Base-by-base conservation (phyloP, 176 grass and related monocot genomes). In the Eragrostis curvula region DNA sequence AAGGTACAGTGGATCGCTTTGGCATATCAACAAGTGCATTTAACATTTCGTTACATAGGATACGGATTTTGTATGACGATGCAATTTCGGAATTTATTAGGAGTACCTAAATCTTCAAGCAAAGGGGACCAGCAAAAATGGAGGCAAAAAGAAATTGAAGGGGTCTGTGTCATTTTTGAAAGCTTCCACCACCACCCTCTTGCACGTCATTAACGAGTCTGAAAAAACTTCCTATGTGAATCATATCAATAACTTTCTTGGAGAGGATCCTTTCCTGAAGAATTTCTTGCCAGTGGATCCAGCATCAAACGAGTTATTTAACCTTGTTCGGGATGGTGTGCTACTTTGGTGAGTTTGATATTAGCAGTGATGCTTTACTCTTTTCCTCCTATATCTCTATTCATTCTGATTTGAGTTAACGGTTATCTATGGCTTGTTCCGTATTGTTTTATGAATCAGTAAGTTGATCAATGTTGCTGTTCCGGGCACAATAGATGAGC, bases 391-490 rank as follows among this genome's bases (percentile, higher is more conserved):
- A 20, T 28, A 20, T 20, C 66, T 48, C 72, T 69, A 40, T 30
- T 51, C 12, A 39, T 28, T 63, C 42, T 48, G 2, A 23, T 47
- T 48, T 70, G 0, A 57, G 15, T 63, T 53, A 81, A 47, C 14
- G 5, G 52, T 56, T 48, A 28, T 15, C 67, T 79, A 81, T 68
- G 71, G 36, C 9, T n/a, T 85, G 55, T 71, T 73, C 32, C 21
- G 79, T 74, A 17, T 80, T 69, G 44, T 66, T 27, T 84, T 75
- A 13, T 85, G n/a, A 84, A 88, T 59, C 77, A 98, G 96, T 67
- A 98, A 98, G 74, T 83, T 98, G 92, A 98, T 98, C 75, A 98
- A 98, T 86, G 86, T 98, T 73, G 92, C 92, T 74, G 96, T 98
- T 68, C 92, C 90, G 47, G 90, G 92, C 20, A 98, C 96, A 67